Conservation (phyloP, 73 alveolate genomes). For the Symbiodinium natans region DNA sequence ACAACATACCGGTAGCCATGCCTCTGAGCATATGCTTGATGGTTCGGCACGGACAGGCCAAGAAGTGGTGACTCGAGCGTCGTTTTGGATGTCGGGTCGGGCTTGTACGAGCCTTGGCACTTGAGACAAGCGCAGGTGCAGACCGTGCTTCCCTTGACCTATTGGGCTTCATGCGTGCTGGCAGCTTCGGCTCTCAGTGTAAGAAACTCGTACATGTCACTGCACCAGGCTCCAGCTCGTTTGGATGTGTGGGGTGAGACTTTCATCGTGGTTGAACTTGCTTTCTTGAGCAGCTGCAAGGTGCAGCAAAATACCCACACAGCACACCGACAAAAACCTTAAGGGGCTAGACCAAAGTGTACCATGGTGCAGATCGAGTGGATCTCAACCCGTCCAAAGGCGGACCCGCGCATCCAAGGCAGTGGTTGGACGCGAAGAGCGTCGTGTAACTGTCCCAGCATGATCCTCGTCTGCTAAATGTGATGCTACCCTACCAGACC, state of each 20-base stretch:
- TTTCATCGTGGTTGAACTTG: too few relatives aligned
- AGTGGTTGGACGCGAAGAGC: constrained; percentile 47
- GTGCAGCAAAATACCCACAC: not conserved
- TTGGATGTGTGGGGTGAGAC: too few relatives aligned
- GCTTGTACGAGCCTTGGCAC: constrained; percentile 54
- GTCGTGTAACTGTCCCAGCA: constrained; percentile 70
- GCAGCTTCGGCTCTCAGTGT: too few relatives aligned
- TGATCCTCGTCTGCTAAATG: constrained; percentile 79
- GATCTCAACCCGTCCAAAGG: constrained; percentile 36
- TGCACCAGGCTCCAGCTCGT: too few relatives aligned
- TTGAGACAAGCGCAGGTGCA: too few relatives aligned
- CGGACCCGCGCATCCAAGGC: constrained; percentile 7
- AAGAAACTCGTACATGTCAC: too few relatives aligned
- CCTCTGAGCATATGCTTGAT: constrained; percentile 74
- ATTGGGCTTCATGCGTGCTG: too few relatives aligned
- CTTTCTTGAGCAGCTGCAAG: too few relatives aligned
- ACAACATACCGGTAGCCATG: constrained; percentile 90
- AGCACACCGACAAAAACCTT: not conserved
- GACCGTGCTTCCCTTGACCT: too few relatives aligned
- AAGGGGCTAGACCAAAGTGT: not conserved
- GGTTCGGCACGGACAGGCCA: constrained; percentile 38
- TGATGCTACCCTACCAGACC: too few relatives aligned
- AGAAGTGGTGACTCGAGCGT: constrained; percentile 32
- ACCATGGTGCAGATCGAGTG: constrained; percentile 56
- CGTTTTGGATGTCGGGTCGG: constrained; percentile 81